phyloP scores from a whole-genome alignment of 2,329 filamentous ascomycete genomes.

The Alternaria sp. region DNA sequence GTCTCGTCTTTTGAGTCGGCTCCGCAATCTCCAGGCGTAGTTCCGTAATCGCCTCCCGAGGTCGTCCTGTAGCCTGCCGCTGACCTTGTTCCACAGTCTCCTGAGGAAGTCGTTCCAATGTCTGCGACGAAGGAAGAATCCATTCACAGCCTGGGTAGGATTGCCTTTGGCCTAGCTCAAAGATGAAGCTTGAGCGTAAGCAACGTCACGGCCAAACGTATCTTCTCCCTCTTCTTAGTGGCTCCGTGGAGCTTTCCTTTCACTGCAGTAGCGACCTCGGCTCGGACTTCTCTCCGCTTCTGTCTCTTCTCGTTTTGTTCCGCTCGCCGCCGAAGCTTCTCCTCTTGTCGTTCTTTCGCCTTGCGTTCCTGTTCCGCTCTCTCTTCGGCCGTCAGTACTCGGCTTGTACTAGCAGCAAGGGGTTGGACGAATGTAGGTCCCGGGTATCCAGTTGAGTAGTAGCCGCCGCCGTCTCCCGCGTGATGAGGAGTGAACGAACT shows the following conservation, averaged over 20 bases:
- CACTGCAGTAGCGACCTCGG: background rate
- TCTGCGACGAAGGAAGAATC: background rate
- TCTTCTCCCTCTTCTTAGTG: background rate
- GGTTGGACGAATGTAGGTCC: background rate
- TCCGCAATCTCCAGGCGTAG: background rate
- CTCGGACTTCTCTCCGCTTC: background rate
- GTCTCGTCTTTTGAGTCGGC: background rate
- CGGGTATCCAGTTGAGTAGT: background rate
- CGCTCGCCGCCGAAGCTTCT: background rate
- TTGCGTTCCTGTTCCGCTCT: background rate
- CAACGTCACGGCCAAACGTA: background rate
- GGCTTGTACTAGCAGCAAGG: background rate
- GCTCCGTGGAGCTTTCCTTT: background rate
- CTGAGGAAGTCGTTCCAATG: background rate
- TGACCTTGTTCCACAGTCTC: background rate
- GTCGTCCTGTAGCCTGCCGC: background rate
- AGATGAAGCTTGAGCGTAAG: constrained; percentile 5
- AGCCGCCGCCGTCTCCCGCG: background rate
- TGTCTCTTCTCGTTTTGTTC: background rate
- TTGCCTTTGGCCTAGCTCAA: background rate
- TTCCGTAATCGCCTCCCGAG: background rate
- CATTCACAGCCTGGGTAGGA: background rate
- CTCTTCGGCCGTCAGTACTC: background rate
- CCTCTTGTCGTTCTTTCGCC: background rate
- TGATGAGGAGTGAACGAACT: background rate